Percentiles rank a stretch among this genome's conserved stretches.
Evolutionary conservation across 1,284 basidiomycete genomes (phyloP).

Genomic region (Cutaneotrichosporon cutaneum): DNA sequence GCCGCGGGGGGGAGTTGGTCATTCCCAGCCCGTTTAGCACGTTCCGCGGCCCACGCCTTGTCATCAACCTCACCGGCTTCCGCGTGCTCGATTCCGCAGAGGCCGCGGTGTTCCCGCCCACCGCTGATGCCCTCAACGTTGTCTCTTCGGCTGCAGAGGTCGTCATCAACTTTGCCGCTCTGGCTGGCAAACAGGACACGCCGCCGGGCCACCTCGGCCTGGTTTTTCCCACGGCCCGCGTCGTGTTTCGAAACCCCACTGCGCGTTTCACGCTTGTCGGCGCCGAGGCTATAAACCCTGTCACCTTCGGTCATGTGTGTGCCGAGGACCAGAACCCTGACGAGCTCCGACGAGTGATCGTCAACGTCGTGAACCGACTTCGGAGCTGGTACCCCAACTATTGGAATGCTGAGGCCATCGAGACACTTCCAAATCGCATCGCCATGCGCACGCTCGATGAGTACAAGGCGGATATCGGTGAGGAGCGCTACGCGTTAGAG

Average conservation of each 20-base stretch:
- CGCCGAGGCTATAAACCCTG: background rate
- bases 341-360: background rate
- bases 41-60: background rate
- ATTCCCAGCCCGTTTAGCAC: background rate
- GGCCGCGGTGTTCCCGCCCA: background rate
- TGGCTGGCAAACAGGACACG: background rate
- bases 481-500: conserved; percentile 1
- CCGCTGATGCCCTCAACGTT: background rate
- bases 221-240: background rate
- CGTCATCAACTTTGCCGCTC: conserved; percentile 16
- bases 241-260: conserved; percentile 3
- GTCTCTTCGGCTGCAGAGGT: background rate
- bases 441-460: conserved; percentile 1
- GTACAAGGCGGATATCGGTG: conserved; percentile 1
- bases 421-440: background rate
- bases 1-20: conserved; percentile 6
- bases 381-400: conserved; percentile 7
- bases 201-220: background rate
- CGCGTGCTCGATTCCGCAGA: background rate
- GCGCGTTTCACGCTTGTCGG: background rate
- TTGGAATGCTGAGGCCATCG: background rate
- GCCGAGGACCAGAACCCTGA: background rate
- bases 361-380: background rate
- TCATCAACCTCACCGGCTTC: conserved; percentile 4
- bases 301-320: background rate